These are phyloP conservation scores for Ustilago esculenta DNA, from an alignment of 1,284 basidiomycete genomes.

Conservation along the genomic window DNA sequence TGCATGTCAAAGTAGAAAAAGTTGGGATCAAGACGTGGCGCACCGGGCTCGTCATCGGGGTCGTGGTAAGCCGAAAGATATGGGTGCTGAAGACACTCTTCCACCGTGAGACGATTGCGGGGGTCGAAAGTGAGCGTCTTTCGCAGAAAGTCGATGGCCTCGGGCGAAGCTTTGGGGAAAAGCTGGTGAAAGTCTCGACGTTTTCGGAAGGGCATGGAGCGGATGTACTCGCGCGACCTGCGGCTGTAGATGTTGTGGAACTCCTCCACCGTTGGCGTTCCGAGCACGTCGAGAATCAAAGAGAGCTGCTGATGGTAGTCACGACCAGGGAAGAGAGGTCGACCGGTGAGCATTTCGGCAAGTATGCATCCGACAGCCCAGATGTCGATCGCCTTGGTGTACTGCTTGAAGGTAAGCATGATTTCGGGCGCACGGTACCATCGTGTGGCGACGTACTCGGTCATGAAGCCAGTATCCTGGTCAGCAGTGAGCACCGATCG, in stretches of 20 bases:
- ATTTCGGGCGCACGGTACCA: conserved; percentile 67
- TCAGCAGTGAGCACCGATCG: conserved; percentile 63
- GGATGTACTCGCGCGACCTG: conserved; percentile 88
- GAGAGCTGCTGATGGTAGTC: conserved; percentile 71
- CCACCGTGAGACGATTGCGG: conserved; percentile 60
- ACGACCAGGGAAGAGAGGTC: conserved; percentile 84
- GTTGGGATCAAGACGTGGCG: conserved; percentile 49
- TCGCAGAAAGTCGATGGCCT: conserved; percentile 82
- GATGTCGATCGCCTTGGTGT: conserved; percentile 69
- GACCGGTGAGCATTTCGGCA: conserved; percentile 90
- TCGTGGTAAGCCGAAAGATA: conserved; percentile 64
- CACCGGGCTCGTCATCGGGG: conserved; percentile 59
- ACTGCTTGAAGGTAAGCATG: conserved; percentile 67
- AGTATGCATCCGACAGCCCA: conserved; percentile 94
- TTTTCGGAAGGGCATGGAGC: conserved; percentile 89
- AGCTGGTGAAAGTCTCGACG: conserved; percentile 79
- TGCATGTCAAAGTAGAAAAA: conserved; percentile 60
- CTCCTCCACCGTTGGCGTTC: conserved; percentile 73
- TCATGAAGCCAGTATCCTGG: conserved; percentile 65
- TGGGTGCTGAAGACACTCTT: conserved; percentile 63
- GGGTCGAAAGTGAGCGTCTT: conserved; percentile 78
- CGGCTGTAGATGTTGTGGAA: conserved; percentile 78
- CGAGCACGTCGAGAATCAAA: conserved; percentile 73
- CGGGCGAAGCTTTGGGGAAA: conserved; percentile 77
- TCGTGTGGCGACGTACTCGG: conserved; percentile 67